Conservation (phyloP, 306 rosid genomes). For the Chamaecrista fasciculata region DNA sequence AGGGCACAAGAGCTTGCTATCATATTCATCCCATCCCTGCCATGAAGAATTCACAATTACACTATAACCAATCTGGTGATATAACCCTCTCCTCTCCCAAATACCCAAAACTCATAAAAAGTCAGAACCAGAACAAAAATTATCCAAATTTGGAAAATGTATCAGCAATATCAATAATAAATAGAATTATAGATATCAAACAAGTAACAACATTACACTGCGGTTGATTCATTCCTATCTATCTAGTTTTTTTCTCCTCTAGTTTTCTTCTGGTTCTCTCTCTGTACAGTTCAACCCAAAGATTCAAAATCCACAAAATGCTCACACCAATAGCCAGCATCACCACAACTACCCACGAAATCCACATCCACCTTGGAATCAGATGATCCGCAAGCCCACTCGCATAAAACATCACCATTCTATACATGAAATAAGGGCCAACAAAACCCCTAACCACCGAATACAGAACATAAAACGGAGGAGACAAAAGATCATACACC, state of each 20-base stretch:
- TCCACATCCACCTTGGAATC: slow-evolving; percentile 81
- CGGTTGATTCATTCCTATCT: slow-evolving; percentile 30
- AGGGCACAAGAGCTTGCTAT: background rate
- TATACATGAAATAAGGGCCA: slow-evolving; percentile 70
- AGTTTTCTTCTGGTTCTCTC: slow-evolving; percentile 43
- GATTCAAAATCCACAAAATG: slow-evolving; percentile 76
- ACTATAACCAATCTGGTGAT: background rate
- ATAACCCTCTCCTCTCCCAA: background rate
- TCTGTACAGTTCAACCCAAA: slow-evolving; percentile 63
- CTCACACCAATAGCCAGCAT: slow-evolving; percentile 68
- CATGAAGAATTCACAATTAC: background rate
- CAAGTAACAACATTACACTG: background rate
- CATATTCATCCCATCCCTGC: background rate
- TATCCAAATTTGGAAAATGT: background rate
- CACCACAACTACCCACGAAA: slow-evolving; percentile 79
- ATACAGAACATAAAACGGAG: slow-evolving; percentile 62
- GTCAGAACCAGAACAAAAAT: background rate
- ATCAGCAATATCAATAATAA: background rate
- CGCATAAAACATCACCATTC: slow-evolving; percentile 51
- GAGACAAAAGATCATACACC: slow-evolving; percentile 49
- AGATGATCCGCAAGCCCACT: slow-evolving; percentile 54
- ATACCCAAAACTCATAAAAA: background rate
- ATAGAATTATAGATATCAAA: background rate
- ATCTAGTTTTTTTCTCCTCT: slow-evolving; percentile 53
- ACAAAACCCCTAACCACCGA: slow-evolving; percentile 57